Conservation (phyloP, 2,329 filamentous ascomycete species). For the Cladobotryum mycophilum region DNA sequence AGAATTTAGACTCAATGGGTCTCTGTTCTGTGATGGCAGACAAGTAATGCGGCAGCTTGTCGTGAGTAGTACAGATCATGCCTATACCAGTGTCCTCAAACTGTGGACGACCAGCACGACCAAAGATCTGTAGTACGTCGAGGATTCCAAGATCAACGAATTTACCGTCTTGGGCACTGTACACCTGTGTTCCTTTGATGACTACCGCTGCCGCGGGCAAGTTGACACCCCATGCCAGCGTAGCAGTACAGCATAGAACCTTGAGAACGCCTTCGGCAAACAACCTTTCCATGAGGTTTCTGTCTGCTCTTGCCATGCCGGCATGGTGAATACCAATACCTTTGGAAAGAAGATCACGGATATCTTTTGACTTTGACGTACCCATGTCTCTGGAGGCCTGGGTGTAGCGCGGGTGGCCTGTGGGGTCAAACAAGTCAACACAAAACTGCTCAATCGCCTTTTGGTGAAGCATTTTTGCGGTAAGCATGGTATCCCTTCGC, state of each 20-base stretch:
- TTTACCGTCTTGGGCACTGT: constrained; percentile 93
- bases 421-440: constrained; percentile 76
- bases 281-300: constrained; percentile 90
- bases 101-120: constrained; percentile 93
- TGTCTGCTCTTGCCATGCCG: constrained; percentile 88
- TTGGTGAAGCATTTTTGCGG: constrained; percentile 77
- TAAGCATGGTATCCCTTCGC: constrained; percentile 84
- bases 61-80: constrained; percentile 95
- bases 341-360: constrained; percentile 83
- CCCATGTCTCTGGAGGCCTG: constrained; percentile 79
- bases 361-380: constrained; percentile 74
- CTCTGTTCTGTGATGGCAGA: constrained; percentile 91
- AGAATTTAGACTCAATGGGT: constrained; percentile 96
- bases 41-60: constrained; percentile 86
- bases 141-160: constrained; percentile 95
- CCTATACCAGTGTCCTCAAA: constrained; percentile 97
- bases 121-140: constrained; percentile 96
- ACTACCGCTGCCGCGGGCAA: constrained; percentile 92
- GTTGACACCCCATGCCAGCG: constrained; percentile 97
- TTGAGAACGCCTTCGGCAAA: constrained; percentile 91
- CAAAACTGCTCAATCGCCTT: constrained; percentile 78
- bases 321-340: constrained; percentile 95
- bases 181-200: constrained; percentile 96
- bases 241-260: constrained; percentile 96
- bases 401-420: constrained; percentile 70